phyloP scores from a whole-genome alignment of 352 stramenopile species.

The Phytophthora tentaculata region DNA sequence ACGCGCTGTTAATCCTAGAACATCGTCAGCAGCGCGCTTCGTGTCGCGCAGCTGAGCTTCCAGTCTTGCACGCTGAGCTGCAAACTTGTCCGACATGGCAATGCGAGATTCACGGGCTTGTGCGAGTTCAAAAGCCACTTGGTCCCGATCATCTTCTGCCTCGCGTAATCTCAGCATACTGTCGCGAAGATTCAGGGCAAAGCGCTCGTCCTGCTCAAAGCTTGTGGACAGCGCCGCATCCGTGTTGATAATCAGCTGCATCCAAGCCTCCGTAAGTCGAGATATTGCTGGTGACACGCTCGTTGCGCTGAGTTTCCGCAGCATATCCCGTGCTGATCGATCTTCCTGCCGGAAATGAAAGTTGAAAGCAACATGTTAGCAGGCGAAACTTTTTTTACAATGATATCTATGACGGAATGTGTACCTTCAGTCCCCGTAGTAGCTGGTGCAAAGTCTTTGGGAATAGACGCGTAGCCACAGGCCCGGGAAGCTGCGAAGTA shows the following conservation, averaged over 20 bases:
- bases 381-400: background rate
- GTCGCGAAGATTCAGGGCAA: constrained; percentile 42
- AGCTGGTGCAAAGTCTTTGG: constrained; percentile 43
- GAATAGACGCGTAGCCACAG: constrained; percentile 27
- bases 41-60: constrained; percentile 57
- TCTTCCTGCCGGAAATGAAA: constrained; percentile 37
- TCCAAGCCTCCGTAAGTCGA: constrained; percentile 43
- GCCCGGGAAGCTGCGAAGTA: constrained; percentile 13
- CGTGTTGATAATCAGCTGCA: constrained; percentile 48
- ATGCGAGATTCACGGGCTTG: constrained; percentile 42
- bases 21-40: constrained; percentile 44
- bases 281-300: constrained; percentile 47
- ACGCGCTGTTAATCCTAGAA: constrained; percentile 39
- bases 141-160: constrained; percentile 63
- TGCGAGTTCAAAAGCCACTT: constrained; percentile 66
- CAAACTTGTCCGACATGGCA: constrained; percentile 37
- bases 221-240: constrained; percentile 52
- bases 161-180: constrained; percentile 65
- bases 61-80: constrained; percentile 41
- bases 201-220: constrained; percentile 61
- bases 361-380: background rate
- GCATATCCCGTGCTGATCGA: constrained; percentile 41
- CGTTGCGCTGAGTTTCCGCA: constrained; percentile 49
- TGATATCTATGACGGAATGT: background rate
- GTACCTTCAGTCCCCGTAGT: constrained; percentile 35